Conservation (phyloP, 306 rosid genomes). For the Comarum palustre region DNA sequence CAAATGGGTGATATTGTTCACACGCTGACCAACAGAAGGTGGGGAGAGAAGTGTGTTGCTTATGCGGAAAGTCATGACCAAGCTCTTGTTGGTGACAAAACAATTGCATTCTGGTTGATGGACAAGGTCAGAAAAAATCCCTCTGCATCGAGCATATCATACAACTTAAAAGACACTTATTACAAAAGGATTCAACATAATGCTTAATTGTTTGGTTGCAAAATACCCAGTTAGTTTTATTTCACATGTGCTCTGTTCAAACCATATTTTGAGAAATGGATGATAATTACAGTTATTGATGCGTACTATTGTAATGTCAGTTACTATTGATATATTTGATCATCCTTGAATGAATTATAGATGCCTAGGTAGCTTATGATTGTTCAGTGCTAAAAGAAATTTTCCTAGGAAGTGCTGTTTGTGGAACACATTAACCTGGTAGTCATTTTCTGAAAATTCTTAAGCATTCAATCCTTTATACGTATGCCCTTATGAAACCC, state of each 20-base stretch:
- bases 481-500: neutral
- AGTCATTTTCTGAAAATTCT: neutral
- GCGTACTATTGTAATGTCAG: neutral
- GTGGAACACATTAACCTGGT: neutral
- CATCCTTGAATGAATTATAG: neutral
- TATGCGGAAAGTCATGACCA: constrained; percentile 99
- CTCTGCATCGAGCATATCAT: constrained; percentile 23
- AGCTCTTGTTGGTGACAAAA: constrained; percentile 99
- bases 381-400: neutral
- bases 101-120: constrained; percentile 99
- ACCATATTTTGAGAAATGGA: neutral
- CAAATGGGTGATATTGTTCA: constrained; percentile 71
- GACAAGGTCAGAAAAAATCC: constrained; percentile 66
- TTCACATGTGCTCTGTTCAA: neutral
- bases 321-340: neutral
- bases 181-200: neutral
- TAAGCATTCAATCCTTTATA: neutral
- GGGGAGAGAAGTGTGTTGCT: constrained; percentile 85
- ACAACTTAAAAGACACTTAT: constrained; percentile 12
- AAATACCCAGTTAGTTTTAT: neutral
- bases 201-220: neutral
- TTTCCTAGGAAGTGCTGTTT: neutral
- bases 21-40: constrained; percentile 88
- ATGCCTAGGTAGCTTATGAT: neutral
- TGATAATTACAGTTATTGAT: neutral